Base-by-base conservation (phyloP, 139 green algal genomes). In the Yamagishiella unicocca region DNA sequence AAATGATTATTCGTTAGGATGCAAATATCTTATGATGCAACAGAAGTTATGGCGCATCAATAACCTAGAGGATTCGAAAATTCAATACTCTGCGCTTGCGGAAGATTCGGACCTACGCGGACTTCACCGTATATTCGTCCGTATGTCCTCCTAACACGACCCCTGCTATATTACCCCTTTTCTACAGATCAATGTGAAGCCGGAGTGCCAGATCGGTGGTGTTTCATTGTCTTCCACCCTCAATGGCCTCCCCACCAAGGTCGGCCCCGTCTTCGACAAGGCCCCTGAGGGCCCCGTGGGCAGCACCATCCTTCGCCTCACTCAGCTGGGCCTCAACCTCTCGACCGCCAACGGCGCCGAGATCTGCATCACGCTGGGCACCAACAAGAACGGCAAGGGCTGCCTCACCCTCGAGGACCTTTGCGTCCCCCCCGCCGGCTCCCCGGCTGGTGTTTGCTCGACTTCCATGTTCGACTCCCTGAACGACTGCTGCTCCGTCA, bases 161-260 rank as follows among this genome's bases (percentile, higher is more conserved):
- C n/a, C n/a, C n/a, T n/a, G n/a, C n/a, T n/a, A n/a, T n/a, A n/a
- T n/a, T n/a, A n/a, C n/a, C n/a, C n/a, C n/a, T n/a, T n/a, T n/a
- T n/a, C n/a, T n/a, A 27, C 73, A 81, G 73, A 22, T 81, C n/a
- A 82, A 82, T 35, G 74, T 82, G n/a, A 67, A 67, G 31, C 29
- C 72, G 0, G 12, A 10, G 14, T 82, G 74, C 74, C 19, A 82
- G 17, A 22, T 82, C n/a, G 46, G 33, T 50, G 50, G 31, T 19
- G 14, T 25, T 33, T 31, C 12, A 9, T 4, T 82, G n/a, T 33
- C 17, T 19, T 35, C 74, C 1, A 68, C 46, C 33, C 31, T 82
- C 10, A 82, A 82, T 50, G 74, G 74, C 33, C 4, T 22, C 27
- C 50, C 46, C 19, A 82, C 74, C 46, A 82, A 46, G 46, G 74